Evolutionary conservation across 768 basidiomycete species (phyloP).

Genomic region (Obba rivulosa): DNA sequence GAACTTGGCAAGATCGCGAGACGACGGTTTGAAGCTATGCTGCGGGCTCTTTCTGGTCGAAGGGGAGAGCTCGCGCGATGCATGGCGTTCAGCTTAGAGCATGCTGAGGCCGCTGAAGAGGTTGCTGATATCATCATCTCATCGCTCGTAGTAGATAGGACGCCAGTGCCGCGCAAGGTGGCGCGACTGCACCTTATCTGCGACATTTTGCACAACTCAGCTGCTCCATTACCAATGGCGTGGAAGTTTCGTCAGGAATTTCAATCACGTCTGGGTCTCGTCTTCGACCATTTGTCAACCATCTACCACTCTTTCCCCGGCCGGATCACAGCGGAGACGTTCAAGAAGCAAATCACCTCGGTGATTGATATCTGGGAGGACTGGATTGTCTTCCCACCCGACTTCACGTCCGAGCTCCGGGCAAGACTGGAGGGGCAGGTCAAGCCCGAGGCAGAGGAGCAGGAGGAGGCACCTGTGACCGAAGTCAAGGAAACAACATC

Average conservation of each 20-base stretch:
- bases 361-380: constrained; percentile 97
- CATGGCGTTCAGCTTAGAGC: constrained; percentile 96
- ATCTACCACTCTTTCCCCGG: constrained; percentile 97
- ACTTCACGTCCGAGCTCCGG: constrained; percentile 73
- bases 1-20: constrained; percentile 74
- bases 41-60: constrained; percentile 80
- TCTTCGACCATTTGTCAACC: constrained; percentile 92
- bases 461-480: constrained; percentile 15
- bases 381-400: constrained; percentile 94
- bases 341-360: constrained; percentile 86
- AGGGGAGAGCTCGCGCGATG: constrained; percentile 89
- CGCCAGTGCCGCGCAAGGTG: constrained; percentile 95
- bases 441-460: constrained; percentile 23
- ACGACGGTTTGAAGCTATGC: constrained; percentile 84
- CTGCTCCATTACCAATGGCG: constrained; percentile 87
- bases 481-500: constrained; percentile 26
- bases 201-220: constrained; percentile 97
- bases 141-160: constrained; percentile 85
- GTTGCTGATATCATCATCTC: constrained; percentile 86
- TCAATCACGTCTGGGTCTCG: constrained; percentile 83
- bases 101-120: constrained; percentile 93
- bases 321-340: constrained; percentile 91
- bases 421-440: constrained; percentile 64
- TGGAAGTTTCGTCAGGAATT: constrained; percentile 98
- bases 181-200: constrained; percentile 94